Conservation (phyloP, 371 early-diverging fungal genomes). For the Mortierella sp. region DNA sequence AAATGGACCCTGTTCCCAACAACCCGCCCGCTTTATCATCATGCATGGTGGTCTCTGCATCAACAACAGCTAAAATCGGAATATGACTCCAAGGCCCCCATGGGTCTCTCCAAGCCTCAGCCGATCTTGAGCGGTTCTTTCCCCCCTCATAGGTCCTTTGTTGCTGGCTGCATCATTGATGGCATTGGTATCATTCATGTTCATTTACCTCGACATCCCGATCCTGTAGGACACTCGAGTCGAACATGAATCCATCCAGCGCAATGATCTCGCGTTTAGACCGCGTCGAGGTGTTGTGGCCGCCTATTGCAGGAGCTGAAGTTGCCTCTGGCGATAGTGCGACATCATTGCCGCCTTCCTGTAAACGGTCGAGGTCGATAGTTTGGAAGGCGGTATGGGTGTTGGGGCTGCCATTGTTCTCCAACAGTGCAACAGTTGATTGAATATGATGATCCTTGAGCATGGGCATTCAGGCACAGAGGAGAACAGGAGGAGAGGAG, state of each 20-base stretch:
- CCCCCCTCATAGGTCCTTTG: not conserved
- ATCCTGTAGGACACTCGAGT: slow-evolving; percentile 29
- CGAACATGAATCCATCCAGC: slow-evolving; percentile 43
- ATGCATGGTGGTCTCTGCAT: slow-evolving; percentile 8
- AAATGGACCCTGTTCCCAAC: slow-evolving; percentile 14
- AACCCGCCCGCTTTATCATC: slow-evolving; percentile 11
- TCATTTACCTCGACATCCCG: slow-evolving; percentile 14
- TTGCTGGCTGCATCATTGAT: not conserved
- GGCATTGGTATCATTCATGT: not conserved
- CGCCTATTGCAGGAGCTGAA: not conserved
- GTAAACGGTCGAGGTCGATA: not conserved
- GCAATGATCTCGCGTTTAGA: slow-evolving; percentile 28
- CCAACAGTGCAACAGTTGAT: slow-evolving; percentile 14
- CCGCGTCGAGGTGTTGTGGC: slow-evolving; percentile 1
- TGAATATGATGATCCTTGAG: not conserved
- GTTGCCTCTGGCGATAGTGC: not conserved
- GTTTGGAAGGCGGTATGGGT: not conserved
- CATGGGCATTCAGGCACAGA: slow-evolving; percentile 14
- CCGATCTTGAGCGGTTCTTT: not conserved
- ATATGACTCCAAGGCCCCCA: not conserved
- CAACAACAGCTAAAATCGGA: slow-evolving; percentile 7
- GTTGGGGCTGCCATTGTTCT: slow-evolving; percentile 1
- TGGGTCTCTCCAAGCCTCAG: not conserved
- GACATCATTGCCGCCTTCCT: not conserved
- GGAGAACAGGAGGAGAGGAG: not conserved